Conservation (phyloP, 495 filamentous ascomycete species). For the Amorphotheca resinae region DNA sequence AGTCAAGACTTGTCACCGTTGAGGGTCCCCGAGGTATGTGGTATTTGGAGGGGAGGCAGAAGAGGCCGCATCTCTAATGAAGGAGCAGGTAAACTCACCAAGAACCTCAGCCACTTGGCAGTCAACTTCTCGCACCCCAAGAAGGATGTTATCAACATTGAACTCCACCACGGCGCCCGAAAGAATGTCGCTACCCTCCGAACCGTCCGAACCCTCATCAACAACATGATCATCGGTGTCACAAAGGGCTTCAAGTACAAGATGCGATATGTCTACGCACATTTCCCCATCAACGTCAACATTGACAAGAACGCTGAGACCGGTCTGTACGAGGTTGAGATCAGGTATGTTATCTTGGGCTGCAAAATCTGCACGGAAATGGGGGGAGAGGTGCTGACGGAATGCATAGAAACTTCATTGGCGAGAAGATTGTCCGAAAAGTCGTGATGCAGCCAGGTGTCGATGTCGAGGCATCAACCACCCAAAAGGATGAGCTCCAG, state of each 20-base stretch:
- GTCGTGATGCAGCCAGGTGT: constrained; percentile 84
- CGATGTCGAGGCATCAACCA: constrained; percentile 74
- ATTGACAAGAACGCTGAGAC: constrained; percentile 92
- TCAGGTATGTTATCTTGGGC: constrained; percentile 57
- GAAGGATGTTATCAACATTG: constrained; percentile 78
- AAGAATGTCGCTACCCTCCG: constrained; percentile 97
- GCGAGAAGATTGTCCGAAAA: constrained; percentile 96
- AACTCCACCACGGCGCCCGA: constrained; percentile 92
- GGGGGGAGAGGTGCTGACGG: constrained; percentile 22
- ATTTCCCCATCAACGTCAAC: constrained; percentile 99
- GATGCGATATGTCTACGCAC: constrained; percentile 99
- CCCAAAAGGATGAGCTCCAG: constrained; percentile 93
- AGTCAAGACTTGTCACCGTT: constrained; percentile 87
- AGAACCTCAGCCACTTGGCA: constrained; percentile 90
- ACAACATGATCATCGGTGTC: constrained; percentile 95
- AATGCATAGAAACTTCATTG: constrained; percentile 82
- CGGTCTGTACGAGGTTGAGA: constrained; percentile 81
- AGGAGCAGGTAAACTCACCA: constrained; percentile 68
- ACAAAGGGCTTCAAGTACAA: constrained; percentile 99
- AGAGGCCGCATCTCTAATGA: constrained; percentile 13
- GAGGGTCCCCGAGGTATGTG: constrained; percentile 78
- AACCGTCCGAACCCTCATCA: constrained; percentile 92
- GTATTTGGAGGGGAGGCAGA: background rate
- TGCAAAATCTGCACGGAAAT: background rate
- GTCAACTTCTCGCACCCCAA: constrained; percentile 84